Percentiles rank a stretch among this genome's conserved stretches.
phyloP scores from a whole-genome alignment of 1,284 basidiomycete genomes.

The Pyrrhoderma noxium region DNA sequence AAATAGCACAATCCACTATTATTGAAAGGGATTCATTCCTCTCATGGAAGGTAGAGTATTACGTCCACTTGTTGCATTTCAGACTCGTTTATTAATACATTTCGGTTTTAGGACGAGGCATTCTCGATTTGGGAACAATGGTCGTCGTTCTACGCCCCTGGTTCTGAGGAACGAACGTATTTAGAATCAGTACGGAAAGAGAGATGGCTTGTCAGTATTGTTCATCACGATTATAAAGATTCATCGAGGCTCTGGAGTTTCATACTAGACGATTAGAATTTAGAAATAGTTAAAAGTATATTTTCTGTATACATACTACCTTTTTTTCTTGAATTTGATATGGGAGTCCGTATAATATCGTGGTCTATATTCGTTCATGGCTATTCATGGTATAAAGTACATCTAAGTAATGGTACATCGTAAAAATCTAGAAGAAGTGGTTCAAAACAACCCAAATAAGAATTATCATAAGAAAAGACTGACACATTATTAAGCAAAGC shows the following conservation, averaged over 20 bases:
- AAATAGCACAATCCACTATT: slow-evolving; percentile 95
- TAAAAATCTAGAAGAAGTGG: too few species aligned
- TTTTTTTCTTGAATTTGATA: too few species aligned
- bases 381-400: too few species aligned
- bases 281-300: too few species aligned
- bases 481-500: too few species aligned
- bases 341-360: too few species aligned
- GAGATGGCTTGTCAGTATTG: slow-evolving; percentile 88
- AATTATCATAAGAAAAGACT: too few species aligned
- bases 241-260: slow-evolving; percentile 81
- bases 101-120: slow-evolving; percentile 73
- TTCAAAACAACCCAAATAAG: too few species aligned
- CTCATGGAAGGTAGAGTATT: slow-evolving; percentile 74
- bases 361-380: too few species aligned
- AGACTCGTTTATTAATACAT: slow-evolving; percentile 1
- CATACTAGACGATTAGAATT: slow-evolving; percentile 39
- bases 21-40: slow-evolving; percentile 91
- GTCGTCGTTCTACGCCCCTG: slow-evolving; percentile 80
- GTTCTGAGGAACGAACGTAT: slow-evolving; percentile 64
- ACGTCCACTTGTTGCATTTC: slow-evolving; percentile 3
- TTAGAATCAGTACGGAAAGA: slow-evolving; percentile 67
- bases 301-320: too few species aligned
- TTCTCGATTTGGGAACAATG: slow-evolving; percentile 96
- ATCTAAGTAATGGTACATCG: too few species aligned
- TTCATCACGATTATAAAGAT: slow-evolving; percentile 92